Evolutionary conservation across 495 filamentous ascomycete species (phyloP).

Genomic region (Podospora appendiculata): DNA sequence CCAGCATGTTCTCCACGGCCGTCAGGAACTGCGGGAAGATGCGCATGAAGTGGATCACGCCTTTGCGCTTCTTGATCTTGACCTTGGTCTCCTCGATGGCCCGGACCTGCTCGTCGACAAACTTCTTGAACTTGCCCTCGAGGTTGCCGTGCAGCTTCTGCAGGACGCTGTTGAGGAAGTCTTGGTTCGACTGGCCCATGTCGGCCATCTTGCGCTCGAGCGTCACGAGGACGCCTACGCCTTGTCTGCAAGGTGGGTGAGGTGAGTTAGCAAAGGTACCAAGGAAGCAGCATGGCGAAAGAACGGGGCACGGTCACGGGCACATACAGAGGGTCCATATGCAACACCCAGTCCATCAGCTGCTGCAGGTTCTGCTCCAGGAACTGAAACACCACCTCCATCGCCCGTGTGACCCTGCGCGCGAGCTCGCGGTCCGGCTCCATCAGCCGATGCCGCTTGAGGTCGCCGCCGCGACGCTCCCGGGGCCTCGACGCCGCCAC

Average conservation of each 20-base stretch:
- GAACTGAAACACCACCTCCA: conserved; percentile 81
- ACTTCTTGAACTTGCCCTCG: conserved; percentile 70
- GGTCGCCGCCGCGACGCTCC: conserved; percentile 57
- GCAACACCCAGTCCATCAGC: conserved; percentile 76
- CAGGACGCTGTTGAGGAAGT: conserved; percentile 72
- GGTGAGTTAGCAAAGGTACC: conserved; percentile 11
- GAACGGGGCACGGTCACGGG: not conserved
- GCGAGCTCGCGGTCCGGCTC: conserved; percentile 81
- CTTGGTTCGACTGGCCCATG: conserved; percentile 82
- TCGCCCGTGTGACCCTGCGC: conserved; percentile 66
- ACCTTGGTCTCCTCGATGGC: conserved; percentile 99
- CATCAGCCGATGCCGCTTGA: conserved; percentile 62
- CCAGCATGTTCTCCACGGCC: conserved; percentile 76
- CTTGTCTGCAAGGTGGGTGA: conserved; percentile 50
- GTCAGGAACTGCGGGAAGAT: conserved; percentile 80
- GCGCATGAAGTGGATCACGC: conserved; percentile 88
- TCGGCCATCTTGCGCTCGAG: conserved; percentile 69
- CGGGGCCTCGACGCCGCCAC: conserved; percentile 58
- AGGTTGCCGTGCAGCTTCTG: conserved; percentile 74
- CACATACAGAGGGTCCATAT: conserved; percentile 70
- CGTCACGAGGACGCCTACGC: conserved; percentile 76
- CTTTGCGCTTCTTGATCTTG: conserved; percentile 96
- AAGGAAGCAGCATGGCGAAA: not conserved
- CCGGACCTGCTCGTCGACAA: conserved; percentile 88
- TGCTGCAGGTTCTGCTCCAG: conserved; percentile 71